phyloP scores from a whole-genome alignment of 805 yeast species.

The Teunomyces tritomae region DNA sequence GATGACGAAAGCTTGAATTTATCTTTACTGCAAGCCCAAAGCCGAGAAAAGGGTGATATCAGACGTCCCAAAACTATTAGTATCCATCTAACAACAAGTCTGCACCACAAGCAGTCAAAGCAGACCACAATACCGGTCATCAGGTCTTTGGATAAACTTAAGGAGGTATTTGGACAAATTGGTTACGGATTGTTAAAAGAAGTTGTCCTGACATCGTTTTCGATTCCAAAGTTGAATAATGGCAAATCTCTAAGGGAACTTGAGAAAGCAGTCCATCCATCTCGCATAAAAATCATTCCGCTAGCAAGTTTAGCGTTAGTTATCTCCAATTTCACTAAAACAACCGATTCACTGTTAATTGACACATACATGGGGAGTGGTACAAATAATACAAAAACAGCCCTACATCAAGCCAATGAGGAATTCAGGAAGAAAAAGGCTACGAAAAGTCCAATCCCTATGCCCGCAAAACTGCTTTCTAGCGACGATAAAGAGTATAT shows the following conservation, averaged over 20 bases:
- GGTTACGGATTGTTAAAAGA: slow-evolving; percentile 42
- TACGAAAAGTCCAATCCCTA: not conserved
- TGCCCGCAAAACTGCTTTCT: slow-evolving; percentile 5
- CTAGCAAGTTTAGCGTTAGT: slow-evolving; percentile 49
- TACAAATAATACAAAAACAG: slow-evolving; percentile 9
- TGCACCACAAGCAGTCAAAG: slow-evolving; percentile 30
- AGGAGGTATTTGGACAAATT: slow-evolving; percentile 16
- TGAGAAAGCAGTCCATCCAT: slow-evolving; percentile 10
- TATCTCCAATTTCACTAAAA: slow-evolving; percentile 52
- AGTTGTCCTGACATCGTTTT: slow-evolving; percentile 24
- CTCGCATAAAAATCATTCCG: slow-evolving; percentile 35
- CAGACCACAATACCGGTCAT: slow-evolving; percentile 41
- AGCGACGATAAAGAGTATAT: slow-evolving; percentile 26
- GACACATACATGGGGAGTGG: slow-evolving; percentile 25
- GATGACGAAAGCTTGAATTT: slow-evolving; percentile 57
- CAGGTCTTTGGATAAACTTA: slow-evolving; percentile 33
- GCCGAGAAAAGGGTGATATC: slow-evolving; percentile 22
- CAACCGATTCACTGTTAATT: slow-evolving; percentile 32
- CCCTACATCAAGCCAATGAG: slow-evolving; percentile 13
- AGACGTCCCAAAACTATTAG: slow-evolving; percentile 57
- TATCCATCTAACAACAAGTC: slow-evolving; percentile 30
- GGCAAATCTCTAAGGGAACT: slow-evolving; percentile 18
- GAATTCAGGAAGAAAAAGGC: not conserved
- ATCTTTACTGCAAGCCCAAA: slow-evolving; percentile 19
- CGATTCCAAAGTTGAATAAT: slow-evolving; percentile 21